Conservation (phyloP, 2,329 filamentous ascomycete species). For the Fusarium goolgardi region DNA sequence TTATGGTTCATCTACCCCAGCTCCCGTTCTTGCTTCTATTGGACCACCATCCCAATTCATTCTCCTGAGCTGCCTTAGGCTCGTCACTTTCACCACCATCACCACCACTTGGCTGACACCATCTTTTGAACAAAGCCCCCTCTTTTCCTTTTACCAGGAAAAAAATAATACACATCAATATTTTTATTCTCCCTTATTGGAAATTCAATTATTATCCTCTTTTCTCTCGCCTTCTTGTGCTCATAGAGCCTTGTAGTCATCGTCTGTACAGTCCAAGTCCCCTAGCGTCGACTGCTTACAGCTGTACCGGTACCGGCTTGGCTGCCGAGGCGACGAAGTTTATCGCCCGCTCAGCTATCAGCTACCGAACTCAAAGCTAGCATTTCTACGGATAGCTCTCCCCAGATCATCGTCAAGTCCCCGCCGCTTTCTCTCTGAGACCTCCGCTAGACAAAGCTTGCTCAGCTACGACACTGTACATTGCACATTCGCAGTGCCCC, state of each 20-base stretch:
- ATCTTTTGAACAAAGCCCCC: conserved; percentile 32
- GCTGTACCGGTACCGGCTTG: conserved; percentile 20
- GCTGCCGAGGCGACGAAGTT: conserved; percentile 40
- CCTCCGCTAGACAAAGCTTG: conserved; percentile 13
- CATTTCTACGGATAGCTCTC: conserved; percentile 46
- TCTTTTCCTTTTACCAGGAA: conserved; percentile 6
- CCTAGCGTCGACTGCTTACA: conserved; percentile 34
- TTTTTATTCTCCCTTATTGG: conserved; percentile 23
- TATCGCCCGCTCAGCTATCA: conserved; percentile 26
- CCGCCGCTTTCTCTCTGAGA: conserved; percentile 31
- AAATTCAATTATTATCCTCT: conserved; percentile 6
- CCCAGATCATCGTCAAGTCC: conserved; percentile 40
- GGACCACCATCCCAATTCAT: conserved; percentile 10
- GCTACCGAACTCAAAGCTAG: conserved; percentile 35
- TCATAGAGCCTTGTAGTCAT: conserved; percentile 21
- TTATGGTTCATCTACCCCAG: conserved; percentile 15
- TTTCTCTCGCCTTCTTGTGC: neutral
- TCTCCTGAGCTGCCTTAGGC: conserved; percentile 19
- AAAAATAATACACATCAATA: conserved; percentile 46
- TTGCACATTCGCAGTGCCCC: conserved; percentile 6
- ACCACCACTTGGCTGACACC: conserved; percentile 38
- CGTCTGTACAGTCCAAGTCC: conserved; percentile 32
- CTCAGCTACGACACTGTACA: neutral
- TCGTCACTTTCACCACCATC: conserved; percentile 13
- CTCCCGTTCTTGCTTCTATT: conserved; percentile 21